phyloP scores from a whole-genome alignment of 768 basidiomycete species.

The Mycena filopes region DNA sequence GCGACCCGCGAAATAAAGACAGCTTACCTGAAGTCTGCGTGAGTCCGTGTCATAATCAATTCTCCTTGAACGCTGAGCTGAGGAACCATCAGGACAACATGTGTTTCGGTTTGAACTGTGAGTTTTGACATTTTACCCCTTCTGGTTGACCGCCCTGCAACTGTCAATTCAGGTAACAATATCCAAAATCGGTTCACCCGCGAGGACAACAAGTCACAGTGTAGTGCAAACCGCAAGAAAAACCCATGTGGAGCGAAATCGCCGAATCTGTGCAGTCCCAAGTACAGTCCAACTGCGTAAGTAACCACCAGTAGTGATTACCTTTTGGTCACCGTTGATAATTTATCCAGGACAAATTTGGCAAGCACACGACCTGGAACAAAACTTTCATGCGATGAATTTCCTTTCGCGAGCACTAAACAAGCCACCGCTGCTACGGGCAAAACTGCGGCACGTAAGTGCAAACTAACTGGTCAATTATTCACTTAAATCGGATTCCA shows the following conservation, averaged over 20 bases:
- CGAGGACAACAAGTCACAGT: background rate
- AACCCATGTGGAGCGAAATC: background rate
- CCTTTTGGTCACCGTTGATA: no score
- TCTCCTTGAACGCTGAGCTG: no score
- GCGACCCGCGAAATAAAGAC: background rate
- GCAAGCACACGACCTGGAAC: no score
- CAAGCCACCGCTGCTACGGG: no score
- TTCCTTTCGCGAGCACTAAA: no score
- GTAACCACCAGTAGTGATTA: no score
- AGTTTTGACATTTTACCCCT: no score
- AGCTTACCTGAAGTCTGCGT: slow-evolving; percentile 4
- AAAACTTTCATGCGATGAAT: background rate
- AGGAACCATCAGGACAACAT: slow-evolving; percentile 4
- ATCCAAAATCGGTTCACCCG: background rate
- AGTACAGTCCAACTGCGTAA: background rate
- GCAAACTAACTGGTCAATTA: background rate
- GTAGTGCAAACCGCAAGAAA: slow-evolving; percentile 1
- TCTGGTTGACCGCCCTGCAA: no score
- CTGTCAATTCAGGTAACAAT: background rate
- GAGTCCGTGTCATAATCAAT: background rate
- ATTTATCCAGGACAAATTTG: background rate
- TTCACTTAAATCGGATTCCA: background rate
- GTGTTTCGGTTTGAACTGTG: slow-evolving; percentile 5
- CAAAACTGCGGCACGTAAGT: background rate
- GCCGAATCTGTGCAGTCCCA: background rate